Conservation (phyloP, 208 protist genomes). For the Wallacemonas sp. region DNA sequence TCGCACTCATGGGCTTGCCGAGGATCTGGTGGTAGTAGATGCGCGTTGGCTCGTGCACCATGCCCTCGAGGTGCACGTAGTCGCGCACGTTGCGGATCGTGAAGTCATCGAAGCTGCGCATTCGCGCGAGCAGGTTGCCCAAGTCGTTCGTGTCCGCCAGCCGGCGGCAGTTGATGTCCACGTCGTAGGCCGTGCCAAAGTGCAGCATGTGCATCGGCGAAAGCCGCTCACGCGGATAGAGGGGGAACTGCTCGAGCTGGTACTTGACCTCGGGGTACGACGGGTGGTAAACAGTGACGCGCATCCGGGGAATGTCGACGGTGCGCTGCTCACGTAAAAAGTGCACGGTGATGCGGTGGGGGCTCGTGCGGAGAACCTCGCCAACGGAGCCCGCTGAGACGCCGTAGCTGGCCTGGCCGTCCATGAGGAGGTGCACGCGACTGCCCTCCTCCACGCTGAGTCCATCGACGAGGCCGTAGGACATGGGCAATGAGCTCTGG, state of each 20-base stretch:
- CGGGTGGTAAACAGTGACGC: constrained; percentile 67
- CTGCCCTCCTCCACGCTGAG: constrained; percentile 77
- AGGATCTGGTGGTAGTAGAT: constrained; percentile 85
- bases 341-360: constrained; percentile 79
- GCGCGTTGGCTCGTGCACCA: constrained; percentile 90
- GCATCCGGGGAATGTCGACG: constrained; percentile 77
- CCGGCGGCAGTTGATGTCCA: constrained; percentile 76
- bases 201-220: constrained; percentile 61
- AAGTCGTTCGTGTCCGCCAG: constrained; percentile 91
- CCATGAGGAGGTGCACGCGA: constrained; percentile 71
- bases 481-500: constrained; percentile 46
- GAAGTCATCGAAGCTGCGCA: constrained; percentile 83
- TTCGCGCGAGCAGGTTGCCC: constrained; percentile 81
- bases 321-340: constrained; percentile 78
- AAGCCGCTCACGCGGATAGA: constrained; percentile 74
- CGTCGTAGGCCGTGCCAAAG: constrained; percentile 54
- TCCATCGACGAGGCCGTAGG: constrained; percentile 64
- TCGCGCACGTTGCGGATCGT: constrained; percentile 72
- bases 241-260: constrained; percentile 82
- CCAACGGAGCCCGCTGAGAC: constrained; percentile 78
- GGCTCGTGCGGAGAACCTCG: constrained; percentile 73
- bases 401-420: constrained; percentile 49
- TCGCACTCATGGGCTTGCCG: constrained; percentile 34
- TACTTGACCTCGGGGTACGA: constrained; percentile 76
- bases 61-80: constrained; percentile 74